A percentile compares a stretch with the other conserved stretches of the same genome.
Conservation (phyloP, 2,329 filamentous ascomycete species). For the Colletotrichum agaves region DNA sequence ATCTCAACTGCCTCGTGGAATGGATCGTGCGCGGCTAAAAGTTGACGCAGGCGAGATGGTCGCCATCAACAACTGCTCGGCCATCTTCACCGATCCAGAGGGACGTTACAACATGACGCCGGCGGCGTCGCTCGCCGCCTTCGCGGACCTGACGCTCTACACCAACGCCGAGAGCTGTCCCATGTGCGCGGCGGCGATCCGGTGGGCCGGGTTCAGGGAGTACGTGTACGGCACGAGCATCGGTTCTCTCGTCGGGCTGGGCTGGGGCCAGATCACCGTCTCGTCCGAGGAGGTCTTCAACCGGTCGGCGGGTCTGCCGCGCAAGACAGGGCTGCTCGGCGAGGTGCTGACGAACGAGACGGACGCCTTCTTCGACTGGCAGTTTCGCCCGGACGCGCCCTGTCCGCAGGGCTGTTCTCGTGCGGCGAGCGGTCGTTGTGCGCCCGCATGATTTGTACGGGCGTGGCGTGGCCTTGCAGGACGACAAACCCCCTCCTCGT, state of each 20-base stretch:
- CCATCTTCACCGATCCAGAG: conserved; percentile 56
- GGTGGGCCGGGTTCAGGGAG: conserved; percentile 65
- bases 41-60: conserved; percentile 59
- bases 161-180: conserved; percentile 68
- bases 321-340: conserved; percentile 52
- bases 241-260: conserved; percentile 54
- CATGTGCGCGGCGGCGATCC: conserved; percentile 67
- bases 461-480: background rate
- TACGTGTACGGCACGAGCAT: conserved; percentile 66
- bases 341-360: conserved; percentile 63
- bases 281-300: conserved; percentile 57
- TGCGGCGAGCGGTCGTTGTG: conserved; percentile 7
- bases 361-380: conserved; percentile 64
- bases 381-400: conserved; percentile 51
- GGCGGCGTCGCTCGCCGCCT: conserved; percentile 55
- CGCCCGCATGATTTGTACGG: conserved; percentile 2
- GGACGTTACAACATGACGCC: conserved; percentile 57
- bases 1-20: background rate
- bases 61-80: conserved; percentile 64
- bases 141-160: conserved; percentile 60
- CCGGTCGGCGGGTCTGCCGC: conserved; percentile 50
- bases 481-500: background rate
- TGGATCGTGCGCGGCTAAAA: background rate
- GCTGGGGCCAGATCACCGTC: conserved; percentile 64
- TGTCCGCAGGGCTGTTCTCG: conserved; percentile 33